These are phyloP conservation scores for Blastobotrys serpentis DNA, from an alignment of 1,139 yeast species.

Conservation along the genomic window DNA sequence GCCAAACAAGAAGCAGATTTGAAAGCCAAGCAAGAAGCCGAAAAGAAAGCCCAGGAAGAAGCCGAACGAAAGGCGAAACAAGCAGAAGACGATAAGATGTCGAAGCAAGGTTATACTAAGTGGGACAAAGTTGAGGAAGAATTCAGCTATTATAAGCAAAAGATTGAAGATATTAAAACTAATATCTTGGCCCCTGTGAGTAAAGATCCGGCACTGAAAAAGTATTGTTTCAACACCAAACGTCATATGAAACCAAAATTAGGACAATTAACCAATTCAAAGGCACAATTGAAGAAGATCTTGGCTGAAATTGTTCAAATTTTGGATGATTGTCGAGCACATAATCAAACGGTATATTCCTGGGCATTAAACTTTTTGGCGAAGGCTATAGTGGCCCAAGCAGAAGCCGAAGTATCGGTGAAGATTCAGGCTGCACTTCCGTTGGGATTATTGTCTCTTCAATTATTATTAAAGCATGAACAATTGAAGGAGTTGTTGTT, in stretches of 20 bases:
- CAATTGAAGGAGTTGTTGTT: conserved; percentile 65
- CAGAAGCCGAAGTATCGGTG: conserved; percentile 87
- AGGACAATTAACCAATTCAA: conserved; percentile 83
- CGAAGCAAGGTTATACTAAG: conserved; percentile 39
- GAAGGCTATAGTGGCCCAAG: conserved; percentile 83
- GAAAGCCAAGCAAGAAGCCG: conserved; percentile 23
- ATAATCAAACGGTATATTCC: conserved; percentile 51
- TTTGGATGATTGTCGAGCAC: conserved; percentile 47
- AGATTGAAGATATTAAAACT: conserved; percentile 58
- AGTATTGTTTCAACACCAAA: conserved; percentile 46
- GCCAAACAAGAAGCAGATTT: conserved; percentile 19
- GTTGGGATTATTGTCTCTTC: conserved; percentile 63
- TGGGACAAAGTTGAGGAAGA: conserved; percentile 45
- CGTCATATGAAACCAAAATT: conserved; percentile 82
- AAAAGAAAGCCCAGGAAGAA: conserved; percentile 18
- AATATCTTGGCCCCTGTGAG: conserved; percentile 42
- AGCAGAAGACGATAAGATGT: conserved; percentile 18
- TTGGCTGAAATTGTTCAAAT: conserved; percentile 49
- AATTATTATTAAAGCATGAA: conserved; percentile 56
- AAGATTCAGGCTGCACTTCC: conserved; percentile 79
- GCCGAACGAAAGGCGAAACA: conserved; percentile 14
- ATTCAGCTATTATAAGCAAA: conserved; percentile 53
- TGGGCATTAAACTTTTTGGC: conserved; percentile 83
- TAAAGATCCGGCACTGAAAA: conserved; percentile 42
- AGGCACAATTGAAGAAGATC: conserved; percentile 54